Conservation (phyloP, 345 rosid genomes). For the Salix caprea region DNA sequence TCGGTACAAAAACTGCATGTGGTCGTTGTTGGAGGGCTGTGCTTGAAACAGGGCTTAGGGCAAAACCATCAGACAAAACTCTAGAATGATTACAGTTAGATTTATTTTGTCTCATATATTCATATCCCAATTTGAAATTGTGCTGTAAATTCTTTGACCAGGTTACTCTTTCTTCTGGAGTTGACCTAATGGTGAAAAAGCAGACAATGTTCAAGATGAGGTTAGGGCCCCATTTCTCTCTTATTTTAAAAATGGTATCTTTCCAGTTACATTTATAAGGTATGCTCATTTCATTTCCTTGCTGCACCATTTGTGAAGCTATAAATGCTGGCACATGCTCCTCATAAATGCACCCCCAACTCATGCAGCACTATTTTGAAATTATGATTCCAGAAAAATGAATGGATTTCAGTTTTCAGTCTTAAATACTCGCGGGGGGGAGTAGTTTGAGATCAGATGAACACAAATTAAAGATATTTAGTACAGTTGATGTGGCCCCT, state of each 20-base stretch:
- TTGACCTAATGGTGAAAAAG: constrained; percentile 8
- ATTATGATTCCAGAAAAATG: constrained; percentile 17
- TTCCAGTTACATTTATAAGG: constrained; percentile 11
- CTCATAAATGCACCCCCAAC: constrained; percentile 36
- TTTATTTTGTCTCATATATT: constrained; percentile 10
- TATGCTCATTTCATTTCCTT: constrained; percentile 9
- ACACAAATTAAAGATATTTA: constrained; percentile 25
- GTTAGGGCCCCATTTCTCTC: not conserved
- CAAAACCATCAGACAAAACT: constrained; percentile 29
- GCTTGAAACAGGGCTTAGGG: constrained; percentile 21
- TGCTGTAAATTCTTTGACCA: constrained; percentile 9
- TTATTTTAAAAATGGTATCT: not conserved
- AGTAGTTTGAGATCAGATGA: constrained; percentile 33
- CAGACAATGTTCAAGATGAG: constrained; percentile 12
- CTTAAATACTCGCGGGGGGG: constrained; percentile 28
- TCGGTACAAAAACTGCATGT: constrained; percentile 19
- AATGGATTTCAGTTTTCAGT: constrained; percentile 17
- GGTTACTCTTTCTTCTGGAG: constrained; percentile 4
- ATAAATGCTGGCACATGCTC: constrained; percentile 42
- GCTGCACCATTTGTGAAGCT: constrained; percentile 27
- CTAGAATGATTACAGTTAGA: not conserved
- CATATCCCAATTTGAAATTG: constrained; percentile 2
- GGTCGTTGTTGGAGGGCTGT: constrained; percentile 31
- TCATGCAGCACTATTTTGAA: constrained; percentile 2
- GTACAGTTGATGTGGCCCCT: constrained; percentile 23